These are phyloP conservation scores for Sapria himalayana DNA, from an alignment of 345 rosid genomes.

Conservation along the genomic window DNA sequence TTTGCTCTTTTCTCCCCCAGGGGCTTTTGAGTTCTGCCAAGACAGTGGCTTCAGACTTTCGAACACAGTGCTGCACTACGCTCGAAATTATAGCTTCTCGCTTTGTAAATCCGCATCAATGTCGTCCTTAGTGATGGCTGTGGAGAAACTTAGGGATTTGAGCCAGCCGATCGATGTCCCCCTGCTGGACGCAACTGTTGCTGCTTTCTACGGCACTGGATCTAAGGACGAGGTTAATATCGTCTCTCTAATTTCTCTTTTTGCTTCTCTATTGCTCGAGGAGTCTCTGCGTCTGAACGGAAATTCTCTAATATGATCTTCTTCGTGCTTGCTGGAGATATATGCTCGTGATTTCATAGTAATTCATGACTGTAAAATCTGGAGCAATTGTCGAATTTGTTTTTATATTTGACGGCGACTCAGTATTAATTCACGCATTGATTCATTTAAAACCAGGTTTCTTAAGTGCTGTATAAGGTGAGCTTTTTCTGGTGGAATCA, in stretches of 20 bases:
- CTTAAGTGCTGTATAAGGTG: too few species aligned
- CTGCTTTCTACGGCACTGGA: constrained; percentile 99
- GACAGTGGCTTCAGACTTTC: neutral
- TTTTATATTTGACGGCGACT: too few species aligned
- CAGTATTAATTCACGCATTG: too few species aligned
- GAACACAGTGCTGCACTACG: neutral
- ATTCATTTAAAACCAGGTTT: too few species aligned
- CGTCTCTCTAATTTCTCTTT: neutral
- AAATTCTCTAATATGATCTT: too few species aligned
- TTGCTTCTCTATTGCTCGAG: neutral
- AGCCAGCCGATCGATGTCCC: constrained; percentile 84
- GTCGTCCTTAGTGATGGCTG: constrained; percentile 51
- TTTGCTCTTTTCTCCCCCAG: constrained; percentile 20
- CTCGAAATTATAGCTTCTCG: neutral
- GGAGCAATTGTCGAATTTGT: too few species aligned
- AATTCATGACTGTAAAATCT: too few species aligned
- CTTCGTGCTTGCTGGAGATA: too few species aligned
- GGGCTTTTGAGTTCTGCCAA: constrained; percentile 23
- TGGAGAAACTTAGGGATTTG: constrained; percentile 88
- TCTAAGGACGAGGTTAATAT: constrained; percentile 79
- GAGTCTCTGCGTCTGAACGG: too few species aligned
- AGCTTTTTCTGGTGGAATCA: too few species aligned
- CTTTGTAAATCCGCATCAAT: constrained; percentile 6
- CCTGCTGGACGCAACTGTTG: constrained; percentile 87
- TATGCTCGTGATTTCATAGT: neutral